A percentile compares a stretch with the other conserved stretches of the same genome.
phyloP scores from a whole-genome alignment of 2,329 filamentous ascomycete genomes.

The Didymella segeticola region DNA sequence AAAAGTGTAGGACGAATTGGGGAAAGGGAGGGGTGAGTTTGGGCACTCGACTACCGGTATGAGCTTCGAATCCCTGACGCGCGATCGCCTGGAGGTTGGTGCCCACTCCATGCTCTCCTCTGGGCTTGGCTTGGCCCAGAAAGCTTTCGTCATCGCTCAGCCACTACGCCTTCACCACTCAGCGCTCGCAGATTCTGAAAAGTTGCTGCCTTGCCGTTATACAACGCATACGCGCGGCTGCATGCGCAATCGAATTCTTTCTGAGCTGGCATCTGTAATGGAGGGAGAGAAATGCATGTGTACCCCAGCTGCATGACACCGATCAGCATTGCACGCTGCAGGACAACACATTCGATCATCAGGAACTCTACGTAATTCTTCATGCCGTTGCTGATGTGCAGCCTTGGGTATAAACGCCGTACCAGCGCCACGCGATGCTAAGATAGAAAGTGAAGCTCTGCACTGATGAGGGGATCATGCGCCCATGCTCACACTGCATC shows the following conservation, averaged over 20 bases:
- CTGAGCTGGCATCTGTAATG: constrained; percentile 36
- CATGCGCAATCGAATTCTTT: constrained; percentile 36
- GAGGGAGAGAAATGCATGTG: constrained; percentile 23
- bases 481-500: constrained; percentile 59
- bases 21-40: constrained; percentile 19
- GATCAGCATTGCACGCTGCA: constrained; percentile 35
- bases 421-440: constrained; percentile 46
- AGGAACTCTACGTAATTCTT: constrained; percentile 45
- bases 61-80: constrained; percentile 29
- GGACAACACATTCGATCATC: constrained; percentile 45
- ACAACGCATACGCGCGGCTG: constrained; percentile 46
- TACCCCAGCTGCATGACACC: constrained; percentile 31
- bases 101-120: constrained; percentile 14
- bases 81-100: constrained; percentile 25
- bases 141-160: constrained; percentile 34
- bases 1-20: constrained; percentile 14
- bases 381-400: constrained; percentile 30
- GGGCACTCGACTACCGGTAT: constrained; percentile 17
- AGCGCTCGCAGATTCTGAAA: constrained; percentile 4
- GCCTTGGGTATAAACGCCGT: constrained; percentile 30
- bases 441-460: constrained; percentile 24
- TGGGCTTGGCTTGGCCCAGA: constrained; percentile 20
- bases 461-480: constrained; percentile 21
- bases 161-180: constrained; percentile 18
- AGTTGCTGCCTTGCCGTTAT: constrained; percentile 27